Evolutionary conservation across 495 filamentous ascomycete genomes (phyloP), one percentile per base, ranked within the genome.

Genomic region (Penicillium nucicola): DNA sequence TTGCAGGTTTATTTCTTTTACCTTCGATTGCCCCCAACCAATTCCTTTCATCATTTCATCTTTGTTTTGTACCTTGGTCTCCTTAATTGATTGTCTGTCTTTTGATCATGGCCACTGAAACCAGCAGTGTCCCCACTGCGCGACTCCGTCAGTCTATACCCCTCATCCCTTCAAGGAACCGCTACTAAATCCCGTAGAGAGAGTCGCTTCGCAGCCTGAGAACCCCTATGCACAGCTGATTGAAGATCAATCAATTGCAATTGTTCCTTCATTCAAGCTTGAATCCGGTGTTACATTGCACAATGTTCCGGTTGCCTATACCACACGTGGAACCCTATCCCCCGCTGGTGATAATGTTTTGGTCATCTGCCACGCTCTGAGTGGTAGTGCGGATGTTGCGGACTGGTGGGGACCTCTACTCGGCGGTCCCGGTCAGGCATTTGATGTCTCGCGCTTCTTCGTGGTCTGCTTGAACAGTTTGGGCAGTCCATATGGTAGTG

Each of bases 401-500:
- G 93, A 98, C 72, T 98, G 93, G 93, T 98, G 93, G 93, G 93
- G 93, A 6, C 93, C 93, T 14, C 78, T 98, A 17, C 82, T 97
- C 8, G 91, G 91, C 22, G 89, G 91, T 8, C 81, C 87, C 42
- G 92, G 92, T 28, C 86, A 88, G 58, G 92, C 92, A 2, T 97
- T 98, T 61, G 93, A 98, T 68, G 82, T 84, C 11, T 88, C 89
- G 11, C 83, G 89, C 30, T 97, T 97, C 77, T 98, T 92, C 69
- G 78, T 98, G 48, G 79, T 97, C 37, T 98, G 93, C 70, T 81
- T 96, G 69, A 98, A 98, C 75, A 96, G 91, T 70, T 67, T 97
- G 57, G 93, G 93, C 18, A 96, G 92, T 66, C 93, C 93, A 0
- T 98, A 98, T 64, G 93, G 93, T 34, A 97, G 86, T 54, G 93